Conservation (phyloP, 1,284 basidiomycete species). For the Ceratobasidium sp. region DNA sequence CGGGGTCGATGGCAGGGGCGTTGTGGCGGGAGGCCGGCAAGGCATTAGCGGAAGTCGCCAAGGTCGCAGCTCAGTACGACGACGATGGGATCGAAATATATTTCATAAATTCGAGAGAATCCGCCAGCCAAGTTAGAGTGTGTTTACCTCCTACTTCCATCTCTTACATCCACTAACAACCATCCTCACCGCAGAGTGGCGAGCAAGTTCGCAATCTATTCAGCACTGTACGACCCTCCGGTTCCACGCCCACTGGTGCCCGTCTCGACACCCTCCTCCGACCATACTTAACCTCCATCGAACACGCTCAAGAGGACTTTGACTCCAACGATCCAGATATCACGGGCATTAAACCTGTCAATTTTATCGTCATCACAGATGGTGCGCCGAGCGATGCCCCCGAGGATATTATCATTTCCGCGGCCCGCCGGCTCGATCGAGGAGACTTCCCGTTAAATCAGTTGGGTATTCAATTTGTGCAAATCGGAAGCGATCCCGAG, state of each 20-base stretch:
- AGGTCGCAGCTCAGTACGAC: slow-evolving; percentile 62
- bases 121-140: too few species aligned
- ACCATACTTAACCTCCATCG: slow-evolving; percentile 63
- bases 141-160: not conserved
- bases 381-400: slow-evolving; percentile 61
- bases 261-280: slow-evolving; percentile 64
- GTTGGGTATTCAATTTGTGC: slow-evolving; percentile 73
- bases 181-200: too few species aligned
- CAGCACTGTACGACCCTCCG: slow-evolving; percentile 60
- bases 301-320: slow-evolving; percentile 56
- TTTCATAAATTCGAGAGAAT: slow-evolving; percentile 60
- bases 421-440: slow-evolving; percentile 54
- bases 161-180: too few species aligned
- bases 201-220: slow-evolving; percentile 63
- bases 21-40: slow-evolving; percentile 66
- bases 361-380: slow-evolving; percentile 74
- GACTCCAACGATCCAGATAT: slow-evolving; percentile 46
- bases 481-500: slow-evolving; percentile 64
- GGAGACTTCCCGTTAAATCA: slow-evolving; percentile 54
- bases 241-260: slow-evolving; percentile 65
- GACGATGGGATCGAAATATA: slow-evolving; percentile 66
- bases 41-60: slow-evolving; percentile 62
- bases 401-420: slow-evolving; percentile 53
- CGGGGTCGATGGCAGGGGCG: slow-evolving; percentile 65
- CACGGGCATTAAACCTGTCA: slow-evolving; percentile 74